phyloP scores from a whole-genome alignment of 768 basidiomycete genomes.

The Pholiota molesta region DNA sequence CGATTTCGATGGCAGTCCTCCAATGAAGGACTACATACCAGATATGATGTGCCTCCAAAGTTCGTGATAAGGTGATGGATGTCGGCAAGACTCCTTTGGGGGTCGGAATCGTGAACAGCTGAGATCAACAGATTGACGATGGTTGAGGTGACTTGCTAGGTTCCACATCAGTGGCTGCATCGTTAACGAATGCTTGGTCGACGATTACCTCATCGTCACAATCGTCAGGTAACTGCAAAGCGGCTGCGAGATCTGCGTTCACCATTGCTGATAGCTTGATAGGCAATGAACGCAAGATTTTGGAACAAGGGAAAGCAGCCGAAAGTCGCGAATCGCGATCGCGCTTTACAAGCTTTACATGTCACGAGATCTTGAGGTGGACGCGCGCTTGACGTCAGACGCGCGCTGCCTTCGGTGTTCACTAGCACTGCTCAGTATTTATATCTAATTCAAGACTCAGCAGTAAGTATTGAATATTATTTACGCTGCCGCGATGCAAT shows the following conservation, averaged over 20 bases:
- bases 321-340: too few species aligned
- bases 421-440: too few species aligned
- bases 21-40: constrained; percentile 13
- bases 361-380: too few species aligned
- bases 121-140: constrained; percentile 39
- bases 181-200: background rate
- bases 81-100: constrained; percentile 30
- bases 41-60: constrained; percentile 19
- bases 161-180: background rate
- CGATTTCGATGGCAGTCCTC: background rate
- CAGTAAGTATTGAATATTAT: background rate
- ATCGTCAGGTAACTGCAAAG: constrained; percentile 17
- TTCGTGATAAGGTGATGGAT: constrained; percentile 32
- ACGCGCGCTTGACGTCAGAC: too few species aligned
- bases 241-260: constrained; percentile 13
- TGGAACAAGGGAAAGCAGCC: background rate
- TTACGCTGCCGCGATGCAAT: background rate
- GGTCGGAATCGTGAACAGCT: constrained; percentile 33
- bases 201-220: constrained; percentile 19
- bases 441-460: too few species aligned
- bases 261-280: constrained; percentile 4
- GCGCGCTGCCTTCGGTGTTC: too few species aligned
- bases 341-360: too few species aligned
- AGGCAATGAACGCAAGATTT: background rate
- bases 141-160: constrained; percentile 29